These are phyloP conservation scores for Pichia sp. DNA, from an alignment of 1,139 yeast genomes.

Conservation along the genomic window DNA sequence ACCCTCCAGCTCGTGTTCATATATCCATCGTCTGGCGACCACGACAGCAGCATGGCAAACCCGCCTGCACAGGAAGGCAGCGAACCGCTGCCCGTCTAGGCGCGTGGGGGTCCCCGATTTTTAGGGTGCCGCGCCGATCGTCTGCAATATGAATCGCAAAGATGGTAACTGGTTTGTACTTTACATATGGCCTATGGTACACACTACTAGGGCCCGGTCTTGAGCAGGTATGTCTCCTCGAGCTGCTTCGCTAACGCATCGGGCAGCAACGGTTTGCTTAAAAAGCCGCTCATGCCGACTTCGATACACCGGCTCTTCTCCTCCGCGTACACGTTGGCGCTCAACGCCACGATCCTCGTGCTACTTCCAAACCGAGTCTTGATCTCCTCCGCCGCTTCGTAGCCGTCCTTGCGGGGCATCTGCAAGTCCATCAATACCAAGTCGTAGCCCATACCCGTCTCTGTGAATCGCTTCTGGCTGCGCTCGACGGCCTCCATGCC, in stretches of 20 bases:
- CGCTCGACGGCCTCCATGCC: constrained; percentile 48
- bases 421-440: constrained; percentile 88
- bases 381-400: constrained; percentile 68
- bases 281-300: constrained; percentile 78
- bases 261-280: constrained; percentile 65
- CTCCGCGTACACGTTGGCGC: constrained; percentile 85
- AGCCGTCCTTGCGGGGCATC: constrained; percentile 86
- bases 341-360: constrained; percentile 78
- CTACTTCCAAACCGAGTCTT: constrained; percentile 44
- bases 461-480: constrained; percentile 33
- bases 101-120: background rate
- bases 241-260: constrained; percentile 40
- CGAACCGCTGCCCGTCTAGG: background rate
- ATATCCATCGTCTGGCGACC: background rate
- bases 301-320: constrained; percentile 67
- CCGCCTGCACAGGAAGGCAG: background rate
- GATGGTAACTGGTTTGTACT: background rate
- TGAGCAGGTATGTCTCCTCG: constrained; percentile 15
- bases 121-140: background rate
- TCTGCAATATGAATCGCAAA: background rate
- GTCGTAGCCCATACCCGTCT: constrained; percentile 43
- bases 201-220: background rate
- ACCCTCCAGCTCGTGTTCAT: background rate
- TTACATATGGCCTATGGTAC: background rate
- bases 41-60: background rate